Evolutionary conservation across 2,329 filamentous ascomycete genomes (phyloP), one percentile per base, ranked within the genome.

Genomic region (Penicillium hesseltinei): DNA sequence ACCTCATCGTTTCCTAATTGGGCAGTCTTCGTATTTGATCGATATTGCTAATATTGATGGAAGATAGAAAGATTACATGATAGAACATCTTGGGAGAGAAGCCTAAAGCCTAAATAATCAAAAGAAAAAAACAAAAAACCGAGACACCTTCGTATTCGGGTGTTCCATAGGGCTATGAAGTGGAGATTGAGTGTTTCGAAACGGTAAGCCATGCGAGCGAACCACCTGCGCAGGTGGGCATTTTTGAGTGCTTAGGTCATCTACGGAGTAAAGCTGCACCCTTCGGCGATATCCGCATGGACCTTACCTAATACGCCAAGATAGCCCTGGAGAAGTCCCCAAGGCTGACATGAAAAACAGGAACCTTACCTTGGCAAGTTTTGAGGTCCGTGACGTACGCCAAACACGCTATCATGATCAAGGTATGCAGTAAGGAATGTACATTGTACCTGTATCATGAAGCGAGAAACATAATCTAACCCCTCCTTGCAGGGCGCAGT

Each of bases 401-500:
- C 27, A 53, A 53, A 53, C 51, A 43, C 52, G 36, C 36, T 54
- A 42, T 35, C 29, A 9, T 33, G 10, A 13, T n/a, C 23, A 17
- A 13, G 40, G 40, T 23, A 55, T 55, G 52, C 23, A 43, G 52
- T 33, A 55, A 55, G 52, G 52, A 40, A 7, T 21, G 42, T 21
- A 50, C 39, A 40, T 43, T 13, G 19, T 19, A 50, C 45, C 21
- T 55, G 49, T 31, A 31, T 35, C 27, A 5, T 27, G 39, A 35
- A 35, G 29, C 6, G 44, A 47, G 29, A 47, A 33, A 35, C 19
- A 45, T 35, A 33, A 51, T 51, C 31, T n/a, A 35, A 25, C 27
- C 25, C 48, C 48, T 51, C 49, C 50, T 52, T 52, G 50, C 50
- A 36, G 31, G 40, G 39, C 39, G 50, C 50, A 27, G 50, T 45